Conservation (phyloP, 2,329 filamentous ascomycete species). For the Coniella vitis region DNA sequence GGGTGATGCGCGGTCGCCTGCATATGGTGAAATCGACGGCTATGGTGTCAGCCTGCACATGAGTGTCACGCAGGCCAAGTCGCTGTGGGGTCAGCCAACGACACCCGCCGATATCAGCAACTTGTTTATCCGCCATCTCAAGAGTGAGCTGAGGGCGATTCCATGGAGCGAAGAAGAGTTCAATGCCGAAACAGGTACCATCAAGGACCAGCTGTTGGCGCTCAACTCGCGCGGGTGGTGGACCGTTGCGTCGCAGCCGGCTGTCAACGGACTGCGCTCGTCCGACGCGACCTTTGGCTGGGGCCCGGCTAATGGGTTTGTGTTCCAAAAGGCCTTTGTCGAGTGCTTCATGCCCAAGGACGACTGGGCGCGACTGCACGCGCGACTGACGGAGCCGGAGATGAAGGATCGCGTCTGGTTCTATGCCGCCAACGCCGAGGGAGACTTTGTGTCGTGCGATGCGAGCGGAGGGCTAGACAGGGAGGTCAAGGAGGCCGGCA, state of each 20-base stretch:
- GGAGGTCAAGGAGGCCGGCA: slow-evolving; percentile 41
- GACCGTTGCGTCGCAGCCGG: slow-evolving; percentile 92
- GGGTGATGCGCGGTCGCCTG: slow-evolving; percentile 86
- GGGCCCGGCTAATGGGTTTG: slow-evolving; percentile 87
- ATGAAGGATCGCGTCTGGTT: slow-evolving; percentile 68
- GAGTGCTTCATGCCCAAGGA: slow-evolving; percentile 80
- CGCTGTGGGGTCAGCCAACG: slow-evolving; percentile 77
- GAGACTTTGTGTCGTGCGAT: slow-evolving; percentile 73
- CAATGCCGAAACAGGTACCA: slow-evolving; percentile 74
- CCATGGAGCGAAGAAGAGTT: slow-evolving; percentile 93
- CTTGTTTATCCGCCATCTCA: slow-evolving; percentile 75
- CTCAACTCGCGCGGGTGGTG: slow-evolving; percentile 85
- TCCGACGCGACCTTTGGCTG: slow-evolving; percentile 79
- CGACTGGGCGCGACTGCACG: slow-evolving; percentile 64
- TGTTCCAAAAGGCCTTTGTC: slow-evolving; percentile 97
- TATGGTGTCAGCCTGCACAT: slow-evolving; percentile 95
- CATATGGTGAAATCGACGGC: slow-evolving; percentile 95
- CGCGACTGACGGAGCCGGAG: slow-evolving; percentile 52
- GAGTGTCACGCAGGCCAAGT: slow-evolving; percentile 73
- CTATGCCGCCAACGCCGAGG: slow-evolving; percentile 73
- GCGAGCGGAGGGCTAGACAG: slow-evolving; percentile 22
- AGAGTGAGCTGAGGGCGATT: slow-evolving; percentile 71
- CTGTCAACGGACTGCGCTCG: slow-evolving; percentile 78
- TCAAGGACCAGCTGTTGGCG: slow-evolving; percentile 65
- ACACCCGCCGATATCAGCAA: slow-evolving; percentile 64